These are phyloP conservation scores for Tetrahymena malaccensis DNA, from an alignment of 73 alveolate species.

Conservation along the genomic window DNA sequence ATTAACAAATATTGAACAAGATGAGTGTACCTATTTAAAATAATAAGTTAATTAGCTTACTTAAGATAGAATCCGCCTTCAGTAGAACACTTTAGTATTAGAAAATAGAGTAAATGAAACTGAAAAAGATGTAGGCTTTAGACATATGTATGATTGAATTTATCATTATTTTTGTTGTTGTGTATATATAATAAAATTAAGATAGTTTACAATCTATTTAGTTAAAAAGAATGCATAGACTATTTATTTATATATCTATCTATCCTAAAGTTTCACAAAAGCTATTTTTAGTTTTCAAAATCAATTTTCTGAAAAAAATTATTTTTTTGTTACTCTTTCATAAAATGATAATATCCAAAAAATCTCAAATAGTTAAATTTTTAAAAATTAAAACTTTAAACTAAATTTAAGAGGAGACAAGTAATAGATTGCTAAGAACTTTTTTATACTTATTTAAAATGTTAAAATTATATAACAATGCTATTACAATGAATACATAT, in stretches of 20 bases:
- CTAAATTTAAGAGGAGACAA: no score
- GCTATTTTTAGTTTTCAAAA: no score
- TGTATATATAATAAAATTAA: neutral
- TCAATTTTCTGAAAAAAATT: neutral
- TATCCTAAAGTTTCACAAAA: neutral
- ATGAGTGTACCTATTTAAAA: neutral
- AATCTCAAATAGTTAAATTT: no score
- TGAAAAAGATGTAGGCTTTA: neutral
- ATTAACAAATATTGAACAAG: neutral
- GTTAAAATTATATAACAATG: no score
- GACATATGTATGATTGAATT: neutral
- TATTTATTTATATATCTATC: no score
- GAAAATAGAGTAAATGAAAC: neutral
- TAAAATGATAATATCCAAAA: no score
- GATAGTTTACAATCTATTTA: no score
- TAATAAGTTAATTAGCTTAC: neutral
- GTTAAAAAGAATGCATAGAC: neutral
- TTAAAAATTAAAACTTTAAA: no score
- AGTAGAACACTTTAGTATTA: neutral
- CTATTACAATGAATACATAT: no score
- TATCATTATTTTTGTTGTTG: neutral
- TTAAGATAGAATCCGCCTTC: neutral
- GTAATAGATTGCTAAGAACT: no score
- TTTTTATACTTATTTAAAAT: no score
- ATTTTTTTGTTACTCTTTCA: no score